Evolutionary conservation across 176 grass and related monocot species (phyloP).

Genomic region (Areca catechu): DNA sequence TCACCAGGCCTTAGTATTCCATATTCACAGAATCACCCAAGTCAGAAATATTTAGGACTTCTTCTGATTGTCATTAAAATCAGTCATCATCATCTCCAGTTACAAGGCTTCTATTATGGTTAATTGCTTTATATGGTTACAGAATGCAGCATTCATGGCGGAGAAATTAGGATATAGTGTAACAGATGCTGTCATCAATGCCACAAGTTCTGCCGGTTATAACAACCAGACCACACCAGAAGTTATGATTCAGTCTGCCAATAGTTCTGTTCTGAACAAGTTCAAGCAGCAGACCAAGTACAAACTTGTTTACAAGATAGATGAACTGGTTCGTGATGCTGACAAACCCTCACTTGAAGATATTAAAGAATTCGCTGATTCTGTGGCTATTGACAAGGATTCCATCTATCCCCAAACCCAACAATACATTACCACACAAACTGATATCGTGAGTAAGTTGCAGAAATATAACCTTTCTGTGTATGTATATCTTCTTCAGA

Average conservation of each 20-base stretch:
- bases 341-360: slow-evolving; percentile 35
- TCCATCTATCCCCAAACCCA: slow-evolving; percentile 39
- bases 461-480: slow-evolving; percentile 48
- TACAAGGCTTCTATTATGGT: no score
- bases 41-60: no score
- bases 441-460: slow-evolving; percentile 52
- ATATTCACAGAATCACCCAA: no score
- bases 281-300: slow-evolving; percentile 75
- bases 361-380: slow-evolving; percentile 61
- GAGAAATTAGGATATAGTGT: slow-evolving; percentile 54
- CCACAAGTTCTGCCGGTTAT: slow-evolving; percentile 45
- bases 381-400: slow-evolving; percentile 33
- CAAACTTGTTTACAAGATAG: slow-evolving; percentile 68
- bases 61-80: background rate
- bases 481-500: slow-evolving; percentile 58
- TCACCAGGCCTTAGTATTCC: no score
- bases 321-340: slow-evolving; percentile 40
- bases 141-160: slow-evolving; percentile 66
- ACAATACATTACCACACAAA: slow-evolving; percentile 30
- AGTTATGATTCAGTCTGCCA: slow-evolving; percentile 66
- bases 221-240: slow-evolving; percentile 38
- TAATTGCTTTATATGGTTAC: slow-evolving; percentile 19
- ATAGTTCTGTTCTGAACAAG: slow-evolving; percentile 63
- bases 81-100: no score
- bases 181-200: slow-evolving; percentile 42